Evolutionary conservation across 306 rosid genomes (phyloP), one percentile per base, ranked within the genome.

Genomic region (Prunus campanulata): DNA sequence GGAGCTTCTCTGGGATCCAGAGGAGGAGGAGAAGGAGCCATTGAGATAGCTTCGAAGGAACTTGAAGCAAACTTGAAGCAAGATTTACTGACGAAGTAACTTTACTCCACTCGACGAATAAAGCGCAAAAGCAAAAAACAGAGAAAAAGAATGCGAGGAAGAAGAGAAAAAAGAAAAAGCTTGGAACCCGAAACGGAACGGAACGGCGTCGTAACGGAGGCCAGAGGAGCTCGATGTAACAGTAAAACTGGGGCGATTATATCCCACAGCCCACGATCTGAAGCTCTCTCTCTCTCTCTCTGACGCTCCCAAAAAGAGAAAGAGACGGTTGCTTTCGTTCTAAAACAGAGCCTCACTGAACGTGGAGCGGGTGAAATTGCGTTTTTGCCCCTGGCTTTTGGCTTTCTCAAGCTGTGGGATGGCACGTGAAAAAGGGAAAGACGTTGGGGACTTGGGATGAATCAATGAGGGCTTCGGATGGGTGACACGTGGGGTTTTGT

Each of bases 261-360:
- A 50, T 35, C 19, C 54, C 69, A 62, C 79, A 50, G 80, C 24
- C 83, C 85, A 80, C 80, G 86, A 84, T 84, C 89, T 50, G 67
- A 63, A 76, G 52, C 50, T n/a, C 46, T 20, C 70, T n/a, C 39
- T 32, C 35, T 4, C 61, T 55, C 61, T 20, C 39, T 1, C 61
- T n/a, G 5, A 11, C 44, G 44, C 44, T 39, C 56, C n/a, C 4
- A 51, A 70, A 69, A 49, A 15, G 51, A 9, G 69, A 25, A 32
- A 13, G 75, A 54, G 62, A 47, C 24, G 35, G 80, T 32, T 46
- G 59, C 32, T 32, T 35, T 35, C 2, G 14, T 39, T 65, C 70
- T 35, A n/a, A 2, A 63, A 15, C 44, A 3, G 18, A 18, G 11
- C 11, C 46, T 19, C 6, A 3, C 14, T 9, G 16, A 3, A 8